Evolutionary conservation across 2,329 filamentous ascomycete genomes (phyloP).

Genomic region (Talaromyces sp.): DNA sequence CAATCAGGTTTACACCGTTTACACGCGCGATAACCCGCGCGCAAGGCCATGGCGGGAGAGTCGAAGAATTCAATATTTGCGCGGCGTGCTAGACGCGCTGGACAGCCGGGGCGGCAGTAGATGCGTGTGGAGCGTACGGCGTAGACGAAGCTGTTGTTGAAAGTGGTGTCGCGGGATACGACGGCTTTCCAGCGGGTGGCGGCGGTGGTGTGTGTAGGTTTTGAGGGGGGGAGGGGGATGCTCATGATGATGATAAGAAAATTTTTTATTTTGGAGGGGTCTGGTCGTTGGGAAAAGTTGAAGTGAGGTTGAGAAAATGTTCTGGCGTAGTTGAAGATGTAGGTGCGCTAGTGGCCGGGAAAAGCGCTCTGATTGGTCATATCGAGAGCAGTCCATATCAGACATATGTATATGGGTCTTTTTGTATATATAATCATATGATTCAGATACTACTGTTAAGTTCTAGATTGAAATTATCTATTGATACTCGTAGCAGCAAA

Average conservation of each 20-base stretch:
- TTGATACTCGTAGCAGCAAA: too few relatives aligned
- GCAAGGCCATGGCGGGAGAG: constrained; percentile 41
- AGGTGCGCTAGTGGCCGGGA: not conserved
- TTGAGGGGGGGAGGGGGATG: not conserved
- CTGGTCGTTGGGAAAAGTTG: not conserved
- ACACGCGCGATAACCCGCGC: constrained; percentile 49
- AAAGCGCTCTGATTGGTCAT: not conserved
- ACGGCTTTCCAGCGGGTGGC: constrained; percentile 40
- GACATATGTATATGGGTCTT: not conserved
- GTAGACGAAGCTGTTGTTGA: constrained; percentile 49
- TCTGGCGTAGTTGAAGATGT: not conserved
- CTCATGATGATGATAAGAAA: not conserved
- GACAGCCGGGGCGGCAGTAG: constrained; percentile 52
- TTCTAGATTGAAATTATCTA: too few relatives aligned
- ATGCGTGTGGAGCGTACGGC: constrained; percentile 51
- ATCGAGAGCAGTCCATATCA: not conserved
- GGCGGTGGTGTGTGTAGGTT: constrained; percentile 2
- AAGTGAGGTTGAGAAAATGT: not conserved
- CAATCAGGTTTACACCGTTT: constrained; percentile 51
- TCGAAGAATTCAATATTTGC: constrained; percentile 52
- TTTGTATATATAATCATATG: too few relatives aligned
- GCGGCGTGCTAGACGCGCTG: constrained; percentile 52
- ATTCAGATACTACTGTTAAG: too few relatives aligned
- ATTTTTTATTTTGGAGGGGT: not conserved
- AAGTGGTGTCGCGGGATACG: constrained; percentile 37